These are phyloP conservation scores for Coemansia sp. DNA, from an alignment of 192 early-diverging fungal genomes.

Conservation along the genomic window DNA sequence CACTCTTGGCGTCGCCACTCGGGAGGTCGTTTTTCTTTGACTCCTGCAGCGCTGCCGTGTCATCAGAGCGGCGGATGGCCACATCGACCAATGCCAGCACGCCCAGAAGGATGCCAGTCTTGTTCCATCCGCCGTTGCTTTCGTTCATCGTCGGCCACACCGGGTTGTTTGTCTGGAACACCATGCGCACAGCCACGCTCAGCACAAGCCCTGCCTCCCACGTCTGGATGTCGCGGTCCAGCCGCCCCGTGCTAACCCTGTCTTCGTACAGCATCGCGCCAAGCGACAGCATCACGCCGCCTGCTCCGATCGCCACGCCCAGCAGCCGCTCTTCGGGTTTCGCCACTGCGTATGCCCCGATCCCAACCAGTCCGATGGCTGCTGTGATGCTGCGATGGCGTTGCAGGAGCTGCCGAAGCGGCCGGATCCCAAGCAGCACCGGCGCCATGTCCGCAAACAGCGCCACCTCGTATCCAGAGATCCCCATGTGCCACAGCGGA, in stretches of 20 bases:
- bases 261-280: conserved; percentile 60
- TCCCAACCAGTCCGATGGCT: conserved; percentile 60
- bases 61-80: conserved; percentile 47
- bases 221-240: conserved; percentile 64
- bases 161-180: conserved; percentile 78
- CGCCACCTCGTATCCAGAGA: conserved; percentile 76
- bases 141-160: conserved; percentile 82
- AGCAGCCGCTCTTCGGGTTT: conserved; percentile 64
- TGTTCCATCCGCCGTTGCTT: conserved; percentile 71
- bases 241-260: conserved; percentile 51
- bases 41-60: conserved; percentile 21
- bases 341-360: conserved; percentile 61
- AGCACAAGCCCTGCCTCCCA: conserved; percentile 70
- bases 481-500: conserved; percentile 83
- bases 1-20: neutral
- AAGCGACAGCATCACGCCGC: conserved; percentile 61
- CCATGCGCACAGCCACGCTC: conserved; percentile 69
- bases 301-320: conserved; percentile 60
- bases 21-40: conserved; percentile 39
- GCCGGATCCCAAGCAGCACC: conserved; percentile 59
- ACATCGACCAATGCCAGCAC: conserved; percentile 62
- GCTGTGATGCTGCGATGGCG: conserved; percentile 60
- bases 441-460: conserved; percentile 65
- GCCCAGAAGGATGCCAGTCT: conserved; percentile 62
- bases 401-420: conserved; percentile 57